phyloP scores from a whole-genome alignment of 139 green algal genomes.

The Protoeuglena noctilucae region DNA sequence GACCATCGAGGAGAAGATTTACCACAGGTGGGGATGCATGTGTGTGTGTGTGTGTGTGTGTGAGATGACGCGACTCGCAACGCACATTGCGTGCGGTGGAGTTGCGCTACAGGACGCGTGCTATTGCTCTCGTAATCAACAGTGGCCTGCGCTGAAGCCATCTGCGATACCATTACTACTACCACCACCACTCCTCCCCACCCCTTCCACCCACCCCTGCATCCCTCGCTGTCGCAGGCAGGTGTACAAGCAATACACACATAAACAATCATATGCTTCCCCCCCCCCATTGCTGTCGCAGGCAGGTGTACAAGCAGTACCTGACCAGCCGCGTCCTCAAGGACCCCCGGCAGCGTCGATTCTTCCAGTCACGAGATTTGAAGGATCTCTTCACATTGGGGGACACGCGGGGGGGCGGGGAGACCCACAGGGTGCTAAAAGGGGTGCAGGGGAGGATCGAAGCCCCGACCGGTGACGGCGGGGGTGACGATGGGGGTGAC shows the following conservation, averaged over 20 bases:
- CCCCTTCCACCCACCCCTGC: background rate
- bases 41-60: too few species aligned
- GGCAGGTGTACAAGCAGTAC: conserved; percentile 86
- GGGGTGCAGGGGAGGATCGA: background rate
- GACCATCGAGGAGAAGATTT: conserved; percentile 97
- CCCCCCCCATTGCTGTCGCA: too few species aligned
- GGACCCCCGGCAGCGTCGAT: conserved; percentile 78
- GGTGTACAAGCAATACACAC: too few species aligned
- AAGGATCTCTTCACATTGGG: conserved; percentile 82
- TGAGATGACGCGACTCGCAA: too few species aligned
- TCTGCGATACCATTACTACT: too few species aligned
- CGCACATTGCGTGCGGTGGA: too few species aligned
- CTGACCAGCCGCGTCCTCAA: conserved; percentile 76
- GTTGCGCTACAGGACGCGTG: too few species aligned
- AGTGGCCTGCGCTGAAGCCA: too few species aligned
- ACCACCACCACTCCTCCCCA: too few species aligned
- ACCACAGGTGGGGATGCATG: conserved; percentile 45
- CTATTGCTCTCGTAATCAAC: too few species aligned
- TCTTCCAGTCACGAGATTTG: conserved; percentile 82
- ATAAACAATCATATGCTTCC: too few species aligned
- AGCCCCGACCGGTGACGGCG: background rate
- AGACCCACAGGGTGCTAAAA: background rate
- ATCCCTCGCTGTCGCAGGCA: too few species aligned
- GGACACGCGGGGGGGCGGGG: conserved; percentile 31
- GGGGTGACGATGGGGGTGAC: conserved; percentile 5